Conservation (phyloP, 1,284 basidiomycete genomes). For the Puccinia novopanici region DNA sequence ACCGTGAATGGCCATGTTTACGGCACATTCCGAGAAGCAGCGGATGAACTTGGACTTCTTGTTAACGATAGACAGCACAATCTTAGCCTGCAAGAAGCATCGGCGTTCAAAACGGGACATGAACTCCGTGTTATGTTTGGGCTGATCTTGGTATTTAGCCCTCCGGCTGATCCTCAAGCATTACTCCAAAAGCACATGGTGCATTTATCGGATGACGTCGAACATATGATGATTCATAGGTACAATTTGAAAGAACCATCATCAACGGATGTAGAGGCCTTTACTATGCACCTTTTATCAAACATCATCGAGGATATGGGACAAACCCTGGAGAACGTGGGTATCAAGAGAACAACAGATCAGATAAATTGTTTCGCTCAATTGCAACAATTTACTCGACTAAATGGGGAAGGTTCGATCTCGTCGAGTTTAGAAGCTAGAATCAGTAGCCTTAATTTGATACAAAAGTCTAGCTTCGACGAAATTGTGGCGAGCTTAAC, state of each 20-base stretch:
- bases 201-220: slow-evolving; percentile 61
- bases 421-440: too few relatives aligned
- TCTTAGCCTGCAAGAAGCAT: slow-evolving; percentile 62
- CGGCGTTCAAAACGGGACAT: slow-evolving; percentile 60
- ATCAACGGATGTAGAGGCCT: not conserved
- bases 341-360: too few relatives aligned
- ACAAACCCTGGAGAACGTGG: too few relatives aligned
- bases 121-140: slow-evolving; percentile 62
- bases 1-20: slow-evolving; percentile 56
- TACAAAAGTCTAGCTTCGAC: not conserved
- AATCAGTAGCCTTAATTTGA: slow-evolving; percentile 52
- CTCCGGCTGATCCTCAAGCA: slow-evolving; percentile 57
- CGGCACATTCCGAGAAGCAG: slow-evolving; percentile 60
- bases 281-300: too few relatives aligned
- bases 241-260: not conserved
- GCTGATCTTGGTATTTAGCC: slow-evolving; percentile 60
- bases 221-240: not conserved
- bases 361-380: too few relatives aligned
- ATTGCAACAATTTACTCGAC: too few relatives aligned
- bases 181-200: slow-evolving; percentile 61
- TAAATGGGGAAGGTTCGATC: too few relatives aligned
- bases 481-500: not conserved
- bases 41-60: slow-evolving; percentile 61
- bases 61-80: slow-evolving; percentile 59
- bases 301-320: too few relatives aligned